Evolutionary conservation across 306 rosid genomes (phyloP), one percentile per base, ranked within the genome.

Genomic region (Quercus rubra): DNA sequence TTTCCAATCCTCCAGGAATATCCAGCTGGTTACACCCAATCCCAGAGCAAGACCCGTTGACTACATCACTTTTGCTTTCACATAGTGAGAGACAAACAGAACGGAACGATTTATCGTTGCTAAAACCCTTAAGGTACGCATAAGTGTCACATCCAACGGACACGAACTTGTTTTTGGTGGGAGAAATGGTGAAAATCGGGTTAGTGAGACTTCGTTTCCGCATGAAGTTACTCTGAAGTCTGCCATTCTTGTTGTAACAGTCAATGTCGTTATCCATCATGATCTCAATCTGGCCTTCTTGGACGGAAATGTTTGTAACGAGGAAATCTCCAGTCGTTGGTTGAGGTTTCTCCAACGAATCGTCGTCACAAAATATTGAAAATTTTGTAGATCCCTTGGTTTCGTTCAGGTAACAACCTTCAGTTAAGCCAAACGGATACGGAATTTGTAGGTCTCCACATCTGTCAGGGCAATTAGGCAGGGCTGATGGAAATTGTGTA

Each of bases 361-460:
- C 20, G 14, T 23, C 0, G 1, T 59, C n/a, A 27, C 92, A 91
- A 1, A 3, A 3, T 2, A 88, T 23, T 2, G 4, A 1, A 54
- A 87, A 88, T 0, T 1, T 4, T 0, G 1, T 30, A 30, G 31
- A 0, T 30, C 31, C 31, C 0, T 30, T 30, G 31, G 31, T 30
- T 30, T 0, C 31, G 0, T 80, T 19, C 1, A 78, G 64, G 70
- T 21, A 84, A 54, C 90, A 87, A 5, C 11, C 23, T 1, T 5
- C 0, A 2, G 21, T 57, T 6, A 49, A 55, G 2, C 95, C 89
- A 41, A 88, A 91, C 9, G 92, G 95, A 64, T 85, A 91, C 27
- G 89, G 89, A 68, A 91, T 78, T 12, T 38, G 6, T 2, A 90
- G 4, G 7, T 59, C n/a, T 12, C 91, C 94, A n/a, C 91, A 88